phyloP scores from a whole-genome alignment of 2,329 filamentous ascomycete genomes.

The Fusarium tuaranense region DNA sequence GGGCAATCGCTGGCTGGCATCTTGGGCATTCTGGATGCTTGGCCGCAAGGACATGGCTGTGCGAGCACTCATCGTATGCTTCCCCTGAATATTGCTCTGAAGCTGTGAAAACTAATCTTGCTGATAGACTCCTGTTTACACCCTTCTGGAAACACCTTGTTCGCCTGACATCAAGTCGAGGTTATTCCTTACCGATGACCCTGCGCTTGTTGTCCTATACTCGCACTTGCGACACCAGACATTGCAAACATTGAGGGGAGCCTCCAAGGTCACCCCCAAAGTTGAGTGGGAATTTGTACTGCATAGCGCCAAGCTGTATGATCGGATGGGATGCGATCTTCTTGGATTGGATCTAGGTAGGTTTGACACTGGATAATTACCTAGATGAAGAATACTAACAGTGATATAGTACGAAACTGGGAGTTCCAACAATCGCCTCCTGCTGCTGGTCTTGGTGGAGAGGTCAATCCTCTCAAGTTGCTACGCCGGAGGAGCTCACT shows the following conservation, averaged over 20 bases:
- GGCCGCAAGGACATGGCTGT: slow-evolving; percentile 86
- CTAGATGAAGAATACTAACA: slow-evolving; percentile 26
- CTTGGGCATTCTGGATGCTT: slow-evolving; percentile 96
- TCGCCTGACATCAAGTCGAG: slow-evolving; percentile 79
- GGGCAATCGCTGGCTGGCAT: slow-evolving; percentile 92
- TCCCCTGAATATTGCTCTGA: background rate
- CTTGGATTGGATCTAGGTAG: slow-evolving; percentile 86
- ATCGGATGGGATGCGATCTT: slow-evolving; percentile 93
- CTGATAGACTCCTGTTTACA: slow-evolving; percentile 78
- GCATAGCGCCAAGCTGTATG: slow-evolving; percentile 85
- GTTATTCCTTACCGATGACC: slow-evolving; percentile 89
- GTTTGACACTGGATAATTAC: slow-evolving; percentile 36
- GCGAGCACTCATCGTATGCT: slow-evolving; percentile 79
- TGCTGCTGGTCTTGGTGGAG: slow-evolving; percentile 54
- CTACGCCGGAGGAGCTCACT: slow-evolving; percentile 79
- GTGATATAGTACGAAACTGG: slow-evolving; percentile 76
- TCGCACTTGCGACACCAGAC: slow-evolving; percentile 85
- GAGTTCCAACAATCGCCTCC: slow-evolving; percentile 73
- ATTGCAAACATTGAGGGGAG: slow-evolving; percentile 86
- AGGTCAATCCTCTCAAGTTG: slow-evolving; percentile 74
- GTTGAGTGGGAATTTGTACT: slow-evolving; percentile 91
- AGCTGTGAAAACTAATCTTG: slow-evolving; percentile 3
- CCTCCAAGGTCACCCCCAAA: slow-evolving; percentile 80
- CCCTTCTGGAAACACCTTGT: slow-evolving; percentile 75
- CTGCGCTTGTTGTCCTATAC: slow-evolving; percentile 88